phyloP scores from a whole-genome alignment of 75 land plant species.

The Cunninghamia lanceolata region DNA sequence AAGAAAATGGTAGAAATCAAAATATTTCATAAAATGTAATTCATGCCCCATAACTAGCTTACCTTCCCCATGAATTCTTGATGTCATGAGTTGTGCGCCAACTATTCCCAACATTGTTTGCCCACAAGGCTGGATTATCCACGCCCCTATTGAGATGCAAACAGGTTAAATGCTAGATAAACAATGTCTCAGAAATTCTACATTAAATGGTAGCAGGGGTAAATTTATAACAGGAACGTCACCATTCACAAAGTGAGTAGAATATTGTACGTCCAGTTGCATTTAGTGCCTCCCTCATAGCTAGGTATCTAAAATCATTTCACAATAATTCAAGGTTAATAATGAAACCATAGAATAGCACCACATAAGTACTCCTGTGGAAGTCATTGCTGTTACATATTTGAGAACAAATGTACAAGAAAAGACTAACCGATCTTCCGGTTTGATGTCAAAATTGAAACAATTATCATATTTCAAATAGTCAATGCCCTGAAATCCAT shows the following conservation, averaged over 20 bases:
- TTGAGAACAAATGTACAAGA: neutral
- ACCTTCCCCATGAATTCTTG: slow-evolving; percentile 87
- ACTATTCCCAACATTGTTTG: slow-evolving; percentile 77
- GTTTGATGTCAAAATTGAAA: slow-evolving; percentile 69
- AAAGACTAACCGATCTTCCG: slow-evolving; percentile 52
- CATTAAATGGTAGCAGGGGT: neutral
- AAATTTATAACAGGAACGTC: slow-evolving; percentile 5
- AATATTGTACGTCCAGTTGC: slow-evolving; percentile 75
- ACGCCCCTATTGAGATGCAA: slow-evolving; percentile 58
- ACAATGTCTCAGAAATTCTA: neutral
- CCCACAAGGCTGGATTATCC: slow-evolving; percentile 94
- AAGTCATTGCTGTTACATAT: no score
- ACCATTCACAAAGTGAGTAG: slow-evolving; percentile 98
- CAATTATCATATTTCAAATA: slow-evolving; percentile 99
- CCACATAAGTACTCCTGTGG: neutral
- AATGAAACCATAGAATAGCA: neutral
- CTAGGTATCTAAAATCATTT: slow-evolving; percentile 59
- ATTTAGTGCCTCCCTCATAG: slow-evolving; percentile 89
- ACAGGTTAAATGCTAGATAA: neutral
- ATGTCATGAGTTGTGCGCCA: slow-evolving; percentile 99
- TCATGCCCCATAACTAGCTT: neutral
- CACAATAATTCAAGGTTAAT: neutral
- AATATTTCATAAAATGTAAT: neutral
- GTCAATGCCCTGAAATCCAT: slow-evolving; percentile 71
- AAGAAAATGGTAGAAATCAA: neutral